Evolutionary conservation across 75 land plant genomes (phyloP), one percentile per base, ranked within the genome.

Genomic region (Cryptomeria japonica): DNA sequence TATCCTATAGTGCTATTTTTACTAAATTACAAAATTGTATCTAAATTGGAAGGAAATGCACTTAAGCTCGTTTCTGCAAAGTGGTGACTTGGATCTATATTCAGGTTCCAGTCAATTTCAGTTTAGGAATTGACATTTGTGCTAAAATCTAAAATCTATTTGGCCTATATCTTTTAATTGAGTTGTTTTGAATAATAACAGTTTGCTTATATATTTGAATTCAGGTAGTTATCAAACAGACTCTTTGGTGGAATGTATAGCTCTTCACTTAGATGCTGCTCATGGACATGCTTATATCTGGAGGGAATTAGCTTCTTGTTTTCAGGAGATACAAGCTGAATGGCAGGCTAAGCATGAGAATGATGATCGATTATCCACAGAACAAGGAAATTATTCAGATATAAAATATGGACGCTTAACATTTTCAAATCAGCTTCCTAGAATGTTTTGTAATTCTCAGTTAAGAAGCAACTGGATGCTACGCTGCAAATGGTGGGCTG

Each of bases 291-390:
- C 84, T 3, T 41, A 82, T 82, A 82, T 44, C 41, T 82, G 84
- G 84, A 82, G 46, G 47, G 51, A 82, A 82, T 82, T 82, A 8
- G 84, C 84, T 82, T 82, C 84, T 28, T 82, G 84, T 82, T 82
- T 82, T 82, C n/a, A 38, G 47, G 47, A 44, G 47, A 41, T 82
- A 44, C 51, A 82, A 82, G 31, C 51, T 82, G 41, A 82, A 41
- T 44, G 51, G 46, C 51, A 82, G 13, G 46, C 84, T 82, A 47
- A 82, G 14, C 14, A 82, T 28, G 84, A 82, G 84, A 44, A 10
- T 42, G 84, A 82, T 25, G 84, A 82, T 25, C 84, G 49, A 42
- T 42, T 82, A 44, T 82, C 84, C 5, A 82, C 34, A 28, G 31
- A 44, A 82, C 84, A 82, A 42, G 51, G 84, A 41, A 28, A 82